Conservation (phyloP, 345 rosid genomes). For the Syzygium grande region DNA sequence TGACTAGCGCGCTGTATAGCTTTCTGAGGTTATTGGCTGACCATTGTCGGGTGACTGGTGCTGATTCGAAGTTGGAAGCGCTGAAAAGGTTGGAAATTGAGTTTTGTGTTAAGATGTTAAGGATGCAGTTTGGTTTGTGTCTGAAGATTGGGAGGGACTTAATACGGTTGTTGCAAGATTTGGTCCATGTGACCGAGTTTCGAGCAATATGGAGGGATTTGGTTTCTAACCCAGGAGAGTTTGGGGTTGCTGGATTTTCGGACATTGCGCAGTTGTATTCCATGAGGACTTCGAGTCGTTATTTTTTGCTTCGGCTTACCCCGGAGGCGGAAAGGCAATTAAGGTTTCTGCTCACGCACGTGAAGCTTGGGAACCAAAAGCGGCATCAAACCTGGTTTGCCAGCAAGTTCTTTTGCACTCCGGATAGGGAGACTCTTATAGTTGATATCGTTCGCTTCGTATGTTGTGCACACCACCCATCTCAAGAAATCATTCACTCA, state of each 20-base stretch:
- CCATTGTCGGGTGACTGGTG: conserved; percentile 40
- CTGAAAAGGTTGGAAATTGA: conserved; percentile 53
- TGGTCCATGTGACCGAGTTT: conserved; percentile 64
- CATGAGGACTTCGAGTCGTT: conserved; percentile 58
- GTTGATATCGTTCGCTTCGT: conserved; percentile 68
- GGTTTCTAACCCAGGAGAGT: conserved; percentile 31
- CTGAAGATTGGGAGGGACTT: conserved; percentile 76
- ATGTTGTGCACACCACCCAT: conserved; percentile 69
- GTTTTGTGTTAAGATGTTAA: conserved; percentile 73
- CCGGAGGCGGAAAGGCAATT: conserved; percentile 69
- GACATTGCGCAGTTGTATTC: conserved; percentile 39
- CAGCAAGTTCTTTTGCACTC: conserved; percentile 43
- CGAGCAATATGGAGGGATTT: conserved; percentile 56
- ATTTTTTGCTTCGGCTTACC: conserved; percentile 51
- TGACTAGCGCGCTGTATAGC: conserved; percentile 55
- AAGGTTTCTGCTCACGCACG: conserved; percentile 65
- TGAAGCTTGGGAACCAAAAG: conserved; percentile 67
- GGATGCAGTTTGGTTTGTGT: conserved; percentile 47
- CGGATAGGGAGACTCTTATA: conserved; percentile 50
- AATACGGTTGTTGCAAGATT: conserved; percentile 58
- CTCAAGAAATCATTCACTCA: conserved; percentile 49
- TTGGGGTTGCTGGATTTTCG: conserved; percentile 26
- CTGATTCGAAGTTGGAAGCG: conserved; percentile 19
- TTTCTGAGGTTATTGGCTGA: conserved; percentile 64
- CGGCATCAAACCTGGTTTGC: conserved; percentile 73